Conservation (phyloP, 2,329 filamentous ascomycete species). For the Fusarium lyarnte region DNA sequence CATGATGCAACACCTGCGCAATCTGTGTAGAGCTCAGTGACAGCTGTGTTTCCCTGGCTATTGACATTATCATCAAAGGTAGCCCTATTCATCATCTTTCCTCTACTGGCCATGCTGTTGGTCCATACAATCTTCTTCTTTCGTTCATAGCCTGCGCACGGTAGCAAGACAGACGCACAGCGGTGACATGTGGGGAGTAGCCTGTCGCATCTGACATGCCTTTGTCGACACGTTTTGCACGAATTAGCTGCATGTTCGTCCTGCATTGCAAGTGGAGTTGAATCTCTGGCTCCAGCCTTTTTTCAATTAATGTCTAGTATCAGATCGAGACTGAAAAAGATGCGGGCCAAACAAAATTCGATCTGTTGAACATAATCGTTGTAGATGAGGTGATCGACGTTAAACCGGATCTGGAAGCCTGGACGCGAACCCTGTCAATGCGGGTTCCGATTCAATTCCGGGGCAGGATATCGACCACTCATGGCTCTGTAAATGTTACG, state of each 20-base stretch:
- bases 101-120: not conserved
- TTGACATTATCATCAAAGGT: rapidly evolving
- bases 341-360: not conserved
- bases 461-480: not conserved
- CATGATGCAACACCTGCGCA: rapidly evolving
- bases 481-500: not conserved
- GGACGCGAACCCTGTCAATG: not conserved
- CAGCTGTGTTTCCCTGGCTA: rapidly evolving
- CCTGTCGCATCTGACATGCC: not conserved
- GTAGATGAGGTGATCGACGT: not conserved
- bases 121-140: not conserved
- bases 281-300: too few relatives aligned
- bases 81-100: rapidly evolving
- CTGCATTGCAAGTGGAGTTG: not conserved
- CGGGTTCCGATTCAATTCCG: not conserved
- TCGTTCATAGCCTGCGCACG: not conserved
- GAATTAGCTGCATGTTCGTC: not conserved
- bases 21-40: not conserved
- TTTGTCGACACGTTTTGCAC: not conserved
- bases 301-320: too few relatives aligned
- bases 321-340: not conserved
- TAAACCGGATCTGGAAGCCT: not conserved
- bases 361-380: rapidly evolving
- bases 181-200: rapidly evolving
- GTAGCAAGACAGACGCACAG: not conserved